Base-by-base conservation (phyloP, 2,329 filamentous ascomycete genomes). In the Balansia obtecta region DNA sequence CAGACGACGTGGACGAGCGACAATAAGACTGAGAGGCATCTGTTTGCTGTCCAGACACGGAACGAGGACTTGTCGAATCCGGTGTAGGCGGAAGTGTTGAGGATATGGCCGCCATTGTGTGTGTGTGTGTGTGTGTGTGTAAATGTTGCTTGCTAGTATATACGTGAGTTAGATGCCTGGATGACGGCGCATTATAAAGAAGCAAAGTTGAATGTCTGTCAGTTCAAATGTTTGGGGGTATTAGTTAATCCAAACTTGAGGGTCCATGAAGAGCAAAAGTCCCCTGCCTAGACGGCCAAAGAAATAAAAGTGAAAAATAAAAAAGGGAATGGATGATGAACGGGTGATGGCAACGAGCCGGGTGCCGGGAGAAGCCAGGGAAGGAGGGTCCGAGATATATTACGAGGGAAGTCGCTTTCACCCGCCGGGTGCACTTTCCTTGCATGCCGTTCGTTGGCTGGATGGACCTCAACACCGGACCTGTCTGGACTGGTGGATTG, bases 1-100 rank as follows among this genome's bases (percentile, higher is more conserved):
- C 40, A 9, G 52, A 51, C 7, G 52, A 51, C 2, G 8, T 11
- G 2, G 33, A 50, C 2, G 46, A 52, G 39, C 32, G 6, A 38
- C 18, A 43, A 3, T 43, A 50, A 13, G 40, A 47, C 4, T 27
- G 22, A 10, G 40, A 18, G 4, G 47, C 18, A 9, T 10, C n/a
- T 8, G 40, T 13, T 18, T 3, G 20, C 15, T 43, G 41, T 34
- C 40, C 22, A 37, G 39, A 33, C 9, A 15, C 32, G 6, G 15
- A 34, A 15, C 27, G 30, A 4, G 43, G 30, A 32, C 18, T 34
- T 16, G 16, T 11, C n/a, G 38, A 38, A 12, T 40, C 7, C 2
- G 11, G 37, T 6, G n/a, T 27, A 22, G 13, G 41, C 13, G 16
- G n/a, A 4, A 7, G 22, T 37, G 22, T 18, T 34, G 40, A 41